Evolutionary conservation across 139 green algal species (phyloP).

Genomic region (Volvox reticuliferus): DNA sequence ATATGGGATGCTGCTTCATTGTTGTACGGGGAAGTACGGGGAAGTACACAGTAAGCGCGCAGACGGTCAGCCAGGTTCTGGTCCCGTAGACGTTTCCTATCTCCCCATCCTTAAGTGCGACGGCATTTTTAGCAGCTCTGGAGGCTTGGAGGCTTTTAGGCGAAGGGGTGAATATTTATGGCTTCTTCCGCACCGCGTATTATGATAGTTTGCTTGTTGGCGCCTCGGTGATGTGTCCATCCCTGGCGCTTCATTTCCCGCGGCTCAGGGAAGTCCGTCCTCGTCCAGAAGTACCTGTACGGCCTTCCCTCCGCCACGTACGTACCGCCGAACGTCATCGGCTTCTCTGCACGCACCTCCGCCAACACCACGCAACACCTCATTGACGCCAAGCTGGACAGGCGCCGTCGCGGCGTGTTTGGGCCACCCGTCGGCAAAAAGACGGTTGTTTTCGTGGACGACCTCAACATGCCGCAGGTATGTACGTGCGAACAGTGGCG

Average conservation of each 20-base stretch:
- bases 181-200: no score
- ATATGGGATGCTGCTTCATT: no score
- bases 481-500: not conserved
- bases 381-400: slow-evolving; percentile 78
- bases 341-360: slow-evolving; percentile 79
- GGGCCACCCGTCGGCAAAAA: slow-evolving; percentile 77
- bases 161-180: no score
- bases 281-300: slow-evolving; percentile 74
- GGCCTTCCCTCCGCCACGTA: slow-evolving; percentile 63
- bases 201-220: no score
- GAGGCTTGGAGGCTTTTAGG: no score
- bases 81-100: not conserved
- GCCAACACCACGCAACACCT: slow-evolving; percentile 75
- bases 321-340: slow-evolving; percentile 72
- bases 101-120: no score
- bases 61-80: not conserved
- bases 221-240: not conserved
- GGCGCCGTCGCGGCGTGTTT: slow-evolving; percentile 78
- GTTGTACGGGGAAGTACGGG: no score
- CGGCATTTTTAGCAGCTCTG: no score
- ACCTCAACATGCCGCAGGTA: slow-evolving; percentile 88
- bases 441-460: slow-evolving; percentile 80
- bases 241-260: not conserved
- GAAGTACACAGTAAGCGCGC: no score
- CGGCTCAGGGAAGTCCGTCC: slow-evolving; percentile 62